These are phyloP conservation scores for Leavenworthia alabamica DNA, from an alignment of 345 rosid genomes.

Conservation along the genomic window DNA sequence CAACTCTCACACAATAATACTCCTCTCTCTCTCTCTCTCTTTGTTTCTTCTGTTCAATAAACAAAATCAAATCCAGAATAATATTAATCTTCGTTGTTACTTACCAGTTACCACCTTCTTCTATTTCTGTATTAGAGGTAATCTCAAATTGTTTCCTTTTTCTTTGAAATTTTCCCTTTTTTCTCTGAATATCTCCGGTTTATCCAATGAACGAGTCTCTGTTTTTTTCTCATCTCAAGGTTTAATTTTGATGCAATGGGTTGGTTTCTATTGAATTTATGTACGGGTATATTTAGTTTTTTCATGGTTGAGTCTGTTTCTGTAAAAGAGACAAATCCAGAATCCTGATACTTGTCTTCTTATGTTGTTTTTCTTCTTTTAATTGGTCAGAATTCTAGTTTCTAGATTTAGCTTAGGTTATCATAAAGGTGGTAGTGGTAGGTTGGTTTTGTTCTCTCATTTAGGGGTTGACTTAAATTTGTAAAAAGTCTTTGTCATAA, in stretches of 20 bases:
- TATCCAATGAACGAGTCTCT: constrained; percentile 30
- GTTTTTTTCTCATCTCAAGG: constrained; percentile 8
- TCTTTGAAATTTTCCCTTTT: too few species aligned
- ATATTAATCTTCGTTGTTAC: constrained; percentile 12
- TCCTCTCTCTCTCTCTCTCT: not conserved
- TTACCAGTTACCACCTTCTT: constrained; percentile 37
- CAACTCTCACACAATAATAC: constrained; percentile 8
- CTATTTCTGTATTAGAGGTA: constrained; percentile 15
- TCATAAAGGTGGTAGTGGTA: constrained; percentile 78
- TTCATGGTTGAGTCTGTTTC: constrained; percentile 27
- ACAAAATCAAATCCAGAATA: not conserved
- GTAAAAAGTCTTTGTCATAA: constrained; percentile 15
- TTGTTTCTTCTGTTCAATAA: not conserved
- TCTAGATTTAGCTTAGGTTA: constrained; percentile 20
- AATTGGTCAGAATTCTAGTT: too few species aligned
- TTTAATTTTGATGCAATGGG: constrained; percentile 33
- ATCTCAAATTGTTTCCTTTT: constrained; percentile 11
- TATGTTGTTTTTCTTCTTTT: constrained; percentile 24
- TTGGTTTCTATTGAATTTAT: constrained; percentile 16
- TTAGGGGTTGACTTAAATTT: constrained; percentile 67
- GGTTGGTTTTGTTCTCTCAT: constrained; percentile 25
- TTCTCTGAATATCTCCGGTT: too few species aligned
- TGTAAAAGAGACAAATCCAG: constrained; percentile 18
- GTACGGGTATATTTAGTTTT: constrained; percentile 10
- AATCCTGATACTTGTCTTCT: constrained; percentile 21